phyloP scores from a whole-genome alignment of 2,329 filamentous ascomycete species.

The Alternaria ethzedia region DNA sequence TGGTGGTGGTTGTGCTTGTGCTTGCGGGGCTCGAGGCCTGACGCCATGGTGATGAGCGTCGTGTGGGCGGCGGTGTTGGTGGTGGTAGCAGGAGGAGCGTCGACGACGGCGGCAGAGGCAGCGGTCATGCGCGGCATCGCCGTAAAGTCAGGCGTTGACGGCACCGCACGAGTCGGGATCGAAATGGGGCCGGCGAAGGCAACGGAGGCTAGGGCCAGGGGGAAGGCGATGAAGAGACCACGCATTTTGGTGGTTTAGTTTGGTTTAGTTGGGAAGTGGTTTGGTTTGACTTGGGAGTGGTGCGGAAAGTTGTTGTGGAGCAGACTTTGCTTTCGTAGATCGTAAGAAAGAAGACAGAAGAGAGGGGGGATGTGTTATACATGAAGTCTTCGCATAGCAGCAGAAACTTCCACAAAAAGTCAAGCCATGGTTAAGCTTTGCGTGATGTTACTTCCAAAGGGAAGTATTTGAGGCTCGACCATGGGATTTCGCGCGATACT shows the following conservation, averaged over 20 bases:
- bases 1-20: neutral
- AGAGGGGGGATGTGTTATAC: neutral
- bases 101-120: too few species aligned
- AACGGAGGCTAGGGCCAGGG: neutral
- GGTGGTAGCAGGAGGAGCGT: neutral
- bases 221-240: neutral
- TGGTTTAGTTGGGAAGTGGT: too few species aligned
- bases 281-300: neutral
- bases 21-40: neutral
- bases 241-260: neutral
- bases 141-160: neutral
- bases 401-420: neutral
- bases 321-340: neutral
- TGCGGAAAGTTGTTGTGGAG: neutral
- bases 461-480: neutral
- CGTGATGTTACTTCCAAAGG: accelerated
- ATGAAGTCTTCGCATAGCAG: neutral
- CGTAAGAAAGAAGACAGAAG: neutral
- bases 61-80: neutral
- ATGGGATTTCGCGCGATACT: neutral
- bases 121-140: neutral
- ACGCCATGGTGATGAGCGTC: neutral
- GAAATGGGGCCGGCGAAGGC: neutral
- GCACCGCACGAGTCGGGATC: neutral
- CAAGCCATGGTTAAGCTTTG: neutral